These are phyloP conservation scores for Cocos nucifera DNA, from an alignment of 176 grass and related monocot genomes.

Conservation along the genomic window DNA sequence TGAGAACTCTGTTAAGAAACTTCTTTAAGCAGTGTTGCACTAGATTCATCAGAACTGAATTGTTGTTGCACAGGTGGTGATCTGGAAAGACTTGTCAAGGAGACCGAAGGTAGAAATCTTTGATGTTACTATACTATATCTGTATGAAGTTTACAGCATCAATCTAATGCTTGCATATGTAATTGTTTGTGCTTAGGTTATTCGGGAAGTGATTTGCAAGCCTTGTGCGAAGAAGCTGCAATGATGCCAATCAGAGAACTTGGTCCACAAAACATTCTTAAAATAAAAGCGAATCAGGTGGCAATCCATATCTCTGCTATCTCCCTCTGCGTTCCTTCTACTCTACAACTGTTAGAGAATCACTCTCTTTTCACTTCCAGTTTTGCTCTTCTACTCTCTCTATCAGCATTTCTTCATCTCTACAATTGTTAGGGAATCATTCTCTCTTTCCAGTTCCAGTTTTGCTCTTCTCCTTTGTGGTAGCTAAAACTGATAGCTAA, in stretches of 20 bases:
- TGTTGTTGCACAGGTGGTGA: conserved; percentile 48
- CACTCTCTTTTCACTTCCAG: no score
- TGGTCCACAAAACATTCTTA: conserved; percentile 80
- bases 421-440: no score
- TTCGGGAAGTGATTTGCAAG: conserved; percentile 94
- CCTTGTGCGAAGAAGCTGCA: conserved; percentile 87
- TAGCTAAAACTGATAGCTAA: no score
- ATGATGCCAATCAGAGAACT: conserved; percentile 98
- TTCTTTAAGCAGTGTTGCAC: no score
- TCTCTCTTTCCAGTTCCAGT: no score
- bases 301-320: background rate
- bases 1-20: no score
- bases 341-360: no score
- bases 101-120: conserved; percentile 67
- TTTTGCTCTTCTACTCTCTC: background rate
- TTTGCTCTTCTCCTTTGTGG: no score
- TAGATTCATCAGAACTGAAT: background rate
- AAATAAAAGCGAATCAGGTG: conserved; percentile 82
- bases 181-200: conserved; percentile 47
- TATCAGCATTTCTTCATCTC: no score
- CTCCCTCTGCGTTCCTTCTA: no score
- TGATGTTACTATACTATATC: no score
- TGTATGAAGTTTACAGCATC: no score
- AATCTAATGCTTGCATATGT: background rate
- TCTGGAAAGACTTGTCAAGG: conserved; percentile 62